phyloP scores from a whole-genome alignment of 2,329 filamentous ascomycete species.

The Laburnicola sp. region DNA sequence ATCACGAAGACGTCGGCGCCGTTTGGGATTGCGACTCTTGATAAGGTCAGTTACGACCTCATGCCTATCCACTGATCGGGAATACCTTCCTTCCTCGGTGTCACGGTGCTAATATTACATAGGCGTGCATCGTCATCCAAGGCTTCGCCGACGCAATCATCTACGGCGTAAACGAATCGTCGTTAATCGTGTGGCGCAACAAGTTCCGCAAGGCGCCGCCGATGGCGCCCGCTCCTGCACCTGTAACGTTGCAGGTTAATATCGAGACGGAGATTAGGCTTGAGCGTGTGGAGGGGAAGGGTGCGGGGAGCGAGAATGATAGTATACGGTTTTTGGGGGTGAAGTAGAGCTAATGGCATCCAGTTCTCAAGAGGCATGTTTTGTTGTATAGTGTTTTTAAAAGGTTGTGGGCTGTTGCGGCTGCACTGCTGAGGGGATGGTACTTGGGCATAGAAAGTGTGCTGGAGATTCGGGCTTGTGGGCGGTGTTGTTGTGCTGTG shows the following conservation, averaged over 20 bases:
- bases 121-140: slow-evolving; percentile 48
- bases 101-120: neutral
- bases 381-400: too few species aligned
- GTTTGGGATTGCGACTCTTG: slow-evolving; percentile 43
- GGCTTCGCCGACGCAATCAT: slow-evolving; percentile 49
- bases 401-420: too few species aligned
- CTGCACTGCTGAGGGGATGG: too few species aligned
- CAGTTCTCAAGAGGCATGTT: too few species aligned
- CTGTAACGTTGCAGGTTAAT: slow-evolving; percentile 4
- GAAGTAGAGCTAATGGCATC: too few species aligned
- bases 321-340: too few species aligned
- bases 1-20: slow-evolving; percentile 40
- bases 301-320: too few species aligned
- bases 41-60: slow-evolving; percentile 41
- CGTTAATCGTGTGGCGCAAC: slow-evolving; percentile 20
- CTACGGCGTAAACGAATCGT: slow-evolving; percentile 40
- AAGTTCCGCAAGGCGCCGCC: slow-evolving; percentile 12
- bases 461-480: too few species aligned
- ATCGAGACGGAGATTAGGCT: slow-evolving; percentile 15
- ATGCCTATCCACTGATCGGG: too few species aligned
- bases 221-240: slow-evolving; percentile 1
- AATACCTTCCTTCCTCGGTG: neutral
- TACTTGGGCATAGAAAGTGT: too few species aligned
- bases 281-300: too few species aligned
- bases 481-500: too few species aligned